Evolutionary conservation across 192 early-diverging fungal species (phyloP).

Genomic region (Backusella sp.): DNA sequence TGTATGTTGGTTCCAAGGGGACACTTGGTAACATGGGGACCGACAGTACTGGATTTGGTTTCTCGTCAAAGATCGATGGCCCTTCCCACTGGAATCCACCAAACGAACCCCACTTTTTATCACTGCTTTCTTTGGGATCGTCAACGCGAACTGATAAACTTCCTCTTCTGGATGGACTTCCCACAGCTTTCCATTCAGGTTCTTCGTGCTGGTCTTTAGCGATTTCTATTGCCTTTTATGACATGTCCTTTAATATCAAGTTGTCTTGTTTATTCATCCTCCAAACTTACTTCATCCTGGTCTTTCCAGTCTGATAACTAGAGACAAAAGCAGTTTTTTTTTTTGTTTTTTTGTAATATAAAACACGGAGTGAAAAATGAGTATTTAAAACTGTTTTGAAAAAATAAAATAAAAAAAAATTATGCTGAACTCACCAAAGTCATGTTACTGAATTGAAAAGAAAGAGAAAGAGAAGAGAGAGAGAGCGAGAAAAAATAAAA

Average conservation of each 20-base stretch:
- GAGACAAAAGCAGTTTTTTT: neutral
- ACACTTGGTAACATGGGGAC: slow-evolving; percentile 45
- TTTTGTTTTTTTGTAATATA: neutral
- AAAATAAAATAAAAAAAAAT: neutral
- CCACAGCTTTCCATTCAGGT: slow-evolving; percentile 9
- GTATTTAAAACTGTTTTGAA: too few species aligned
- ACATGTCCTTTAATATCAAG: neutral
- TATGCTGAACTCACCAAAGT: neutral
- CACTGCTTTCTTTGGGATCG: neutral
- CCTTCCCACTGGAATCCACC: slow-evolving; percentile 19
- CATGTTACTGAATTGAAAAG: neutral
- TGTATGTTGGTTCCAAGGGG: slow-evolving; percentile 42
- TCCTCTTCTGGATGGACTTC: slow-evolving; percentile 6
- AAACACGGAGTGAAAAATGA: neutral
- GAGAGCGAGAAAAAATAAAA: neutral
- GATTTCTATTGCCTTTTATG: slow-evolving; percentile 9
- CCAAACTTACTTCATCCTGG: neutral
- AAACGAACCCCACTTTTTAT: slow-evolving; percentile 1
- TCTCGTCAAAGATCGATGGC: neutral
- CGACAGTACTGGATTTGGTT: slow-evolving; percentile 30
- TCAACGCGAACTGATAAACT: neutral
- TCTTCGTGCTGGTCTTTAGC: neutral
- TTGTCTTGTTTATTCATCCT: neutral
- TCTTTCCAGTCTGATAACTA: slow-evolving; percentile 8
- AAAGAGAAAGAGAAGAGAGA: neutral